Percentiles rank a stretch among this genome's conserved stretches.
These are phyloP conservation scores for Cubamyces lactineus DNA, from an alignment of 768 basidiomycete genomes.

Conservation along the genomic window DNA sequence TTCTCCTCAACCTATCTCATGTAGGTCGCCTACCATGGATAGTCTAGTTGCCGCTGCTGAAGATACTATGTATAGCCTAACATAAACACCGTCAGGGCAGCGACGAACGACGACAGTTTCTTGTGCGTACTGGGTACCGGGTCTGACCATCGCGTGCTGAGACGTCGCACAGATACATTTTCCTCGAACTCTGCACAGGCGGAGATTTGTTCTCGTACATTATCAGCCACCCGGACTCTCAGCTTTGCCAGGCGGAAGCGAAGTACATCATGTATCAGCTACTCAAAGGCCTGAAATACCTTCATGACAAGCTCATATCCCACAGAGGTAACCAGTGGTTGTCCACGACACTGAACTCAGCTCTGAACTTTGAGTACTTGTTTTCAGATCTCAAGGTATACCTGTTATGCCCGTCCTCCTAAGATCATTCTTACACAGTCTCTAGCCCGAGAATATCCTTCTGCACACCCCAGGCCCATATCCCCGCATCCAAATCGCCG, in stretches of 20 bases:
- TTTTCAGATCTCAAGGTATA: constrained; percentile 64
- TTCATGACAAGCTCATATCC: constrained; percentile 73
- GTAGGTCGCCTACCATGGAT: constrained; percentile 42
- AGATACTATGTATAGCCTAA: constrained; percentile 57
- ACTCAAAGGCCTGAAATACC: constrained; percentile 67
- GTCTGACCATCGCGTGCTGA: neutral
- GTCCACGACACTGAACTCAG: too few relatives aligned
- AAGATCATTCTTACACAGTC: constrained; percentile 27
- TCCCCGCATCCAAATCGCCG: constrained; percentile 82
- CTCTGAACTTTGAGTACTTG: neutral
- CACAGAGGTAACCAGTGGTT: constrained; percentile 63
- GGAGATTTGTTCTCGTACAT: constrained; percentile 91
- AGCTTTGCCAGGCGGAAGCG: constrained; percentile 76
- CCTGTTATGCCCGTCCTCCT: neutral
- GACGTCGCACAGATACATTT: constrained; percentile 64
- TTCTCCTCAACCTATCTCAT: constrained; percentile 71
- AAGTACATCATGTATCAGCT: constrained; percentile 86
- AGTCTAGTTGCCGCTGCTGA: neutral
- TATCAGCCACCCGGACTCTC: constrained; percentile 56
- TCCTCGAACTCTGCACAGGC: constrained; percentile 83
- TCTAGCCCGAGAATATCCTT: constrained; percentile 80
- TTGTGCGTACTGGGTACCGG: constrained; percentile 19
- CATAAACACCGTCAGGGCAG: constrained; percentile 77
- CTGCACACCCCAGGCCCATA: constrained; percentile 80
- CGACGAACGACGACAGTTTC: constrained; percentile 40